Evolutionary conservation across 306 rosid genomes (phyloP).

Genomic region (Arachis stenosperma): DNA sequence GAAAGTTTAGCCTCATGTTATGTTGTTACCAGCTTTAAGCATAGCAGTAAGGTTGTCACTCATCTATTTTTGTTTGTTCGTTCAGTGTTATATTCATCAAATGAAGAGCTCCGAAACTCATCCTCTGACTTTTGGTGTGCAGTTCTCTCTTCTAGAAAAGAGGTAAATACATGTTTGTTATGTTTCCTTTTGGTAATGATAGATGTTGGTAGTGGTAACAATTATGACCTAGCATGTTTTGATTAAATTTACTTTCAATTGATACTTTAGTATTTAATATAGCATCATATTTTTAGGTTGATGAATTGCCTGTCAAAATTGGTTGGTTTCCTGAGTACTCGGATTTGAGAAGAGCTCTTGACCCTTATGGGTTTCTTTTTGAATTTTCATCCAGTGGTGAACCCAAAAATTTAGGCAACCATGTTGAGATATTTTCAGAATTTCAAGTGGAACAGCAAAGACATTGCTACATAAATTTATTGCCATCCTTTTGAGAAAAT

Average conservation of each 20-base stretch:
- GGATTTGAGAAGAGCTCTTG: no score
- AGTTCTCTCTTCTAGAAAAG: no score
- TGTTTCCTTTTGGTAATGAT: no score
- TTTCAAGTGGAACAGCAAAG: conserved; percentile 26
- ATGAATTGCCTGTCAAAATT: no score
- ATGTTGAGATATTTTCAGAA: conserved; percentile 4
- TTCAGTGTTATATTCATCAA: conserved; percentile 84
- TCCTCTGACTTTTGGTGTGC: conserved; percentile 28
- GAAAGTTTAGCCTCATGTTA: conserved; percentile 24
- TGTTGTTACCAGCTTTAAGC: neutral
- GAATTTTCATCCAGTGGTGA: conserved; percentile 32
- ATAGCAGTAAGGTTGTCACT: conserved; percentile 7
- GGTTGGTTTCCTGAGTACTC: no score
- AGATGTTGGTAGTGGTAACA: no score
- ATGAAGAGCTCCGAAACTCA: conserved; percentile 66
- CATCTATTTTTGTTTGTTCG: conserved; percentile 35
- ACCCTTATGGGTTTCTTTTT: no score
- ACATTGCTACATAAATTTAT: neutral
- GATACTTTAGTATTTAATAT: no score
- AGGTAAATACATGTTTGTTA: conserved; percentile 17
- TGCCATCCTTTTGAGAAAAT: conserved; percentile 33
- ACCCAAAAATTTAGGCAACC: conserved; percentile 47
- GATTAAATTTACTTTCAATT: neutral
- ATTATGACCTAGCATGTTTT: no score
- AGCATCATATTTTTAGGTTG: no score